phyloP scores from a whole-genome alignment of 129 eudicot species.

The Flaveria bidentis region DNA sequence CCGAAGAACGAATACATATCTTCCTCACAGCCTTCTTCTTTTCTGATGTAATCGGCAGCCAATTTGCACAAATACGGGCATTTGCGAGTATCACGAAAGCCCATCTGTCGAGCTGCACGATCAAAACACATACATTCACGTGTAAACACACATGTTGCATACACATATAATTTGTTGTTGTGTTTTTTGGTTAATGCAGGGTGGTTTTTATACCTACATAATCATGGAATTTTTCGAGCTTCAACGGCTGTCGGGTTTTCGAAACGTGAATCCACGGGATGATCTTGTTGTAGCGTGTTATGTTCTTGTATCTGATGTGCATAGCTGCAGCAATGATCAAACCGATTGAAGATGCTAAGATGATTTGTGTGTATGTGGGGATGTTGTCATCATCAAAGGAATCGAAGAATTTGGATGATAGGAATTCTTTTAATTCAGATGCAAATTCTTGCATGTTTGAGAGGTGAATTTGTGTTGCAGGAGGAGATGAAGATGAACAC shows the following conservation, averaged over 20 bases:
- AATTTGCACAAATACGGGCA: slow-evolving; percentile 79
- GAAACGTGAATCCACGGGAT: slow-evolving; percentile 66
- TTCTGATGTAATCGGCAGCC: slow-evolving; percentile 75
- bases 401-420: slow-evolving; percentile 21
- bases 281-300: slow-evolving; percentile 38
- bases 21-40: slow-evolving; percentile 79
- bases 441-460: slow-evolving; percentile 35
- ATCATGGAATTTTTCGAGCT: slow-evolving; percentile 76
- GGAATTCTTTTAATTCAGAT: slow-evolving; percentile 14
- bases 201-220: slow-evolving; percentile 81
- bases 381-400: slow-evolving; percentile 14
- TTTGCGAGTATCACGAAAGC: slow-evolving; percentile 57
- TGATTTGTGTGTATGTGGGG: slow-evolving; percentile 53
- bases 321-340: slow-evolving; percentile 61
- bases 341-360: slow-evolving; percentile 73
- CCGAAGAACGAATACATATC: slow-evolving; percentile 69
- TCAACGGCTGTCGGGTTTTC: slow-evolving; percentile 52
- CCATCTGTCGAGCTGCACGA: slow-evolving; percentile 88
- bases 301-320: slow-evolving; percentile 51
- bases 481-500: slow-evolving; percentile 15
- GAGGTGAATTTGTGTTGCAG: slow-evolving; percentile 17
- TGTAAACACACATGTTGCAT: slow-evolving; percentile 14
- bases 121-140: slow-evolving; percentile 3
- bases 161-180: background rate
- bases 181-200: slow-evolving; percentile 6